These are phyloP conservation scores for Xylaria multiplex DNA, from an alignment of 2,329 filamentous ascomycete genomes.

Conservation along the genomic window DNA sequence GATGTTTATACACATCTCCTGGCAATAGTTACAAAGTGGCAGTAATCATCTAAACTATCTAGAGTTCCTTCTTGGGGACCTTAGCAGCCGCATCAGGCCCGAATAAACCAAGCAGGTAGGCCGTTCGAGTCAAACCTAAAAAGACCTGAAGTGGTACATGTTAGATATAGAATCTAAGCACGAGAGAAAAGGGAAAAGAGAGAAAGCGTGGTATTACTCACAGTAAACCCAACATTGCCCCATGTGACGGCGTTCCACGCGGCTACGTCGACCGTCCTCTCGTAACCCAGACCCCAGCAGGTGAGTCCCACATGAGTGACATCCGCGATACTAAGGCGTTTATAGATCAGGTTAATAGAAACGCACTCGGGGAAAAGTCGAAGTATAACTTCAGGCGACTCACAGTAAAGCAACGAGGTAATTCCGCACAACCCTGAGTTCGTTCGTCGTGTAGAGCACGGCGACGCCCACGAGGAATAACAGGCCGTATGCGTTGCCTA, in stretches of 20 bases:
- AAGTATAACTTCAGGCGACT: constrained; percentile 40
- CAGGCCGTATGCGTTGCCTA: constrained; percentile 76
- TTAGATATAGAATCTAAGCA: constrained; percentile 1
- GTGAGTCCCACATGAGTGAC: constrained; percentile 74
- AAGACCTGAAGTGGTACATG: constrained; percentile 39
- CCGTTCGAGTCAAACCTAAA: constrained; percentile 48
- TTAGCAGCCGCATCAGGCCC: constrained; percentile 38
- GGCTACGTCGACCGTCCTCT: constrained; percentile 61
- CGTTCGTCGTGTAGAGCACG: constrained; percentile 71
- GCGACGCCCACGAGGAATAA: constrained; percentile 71
- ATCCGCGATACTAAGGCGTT: constrained; percentile 62
- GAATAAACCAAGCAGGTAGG: constrained; percentile 49
- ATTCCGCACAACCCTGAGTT: constrained; percentile 71
- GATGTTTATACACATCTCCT: background rate
- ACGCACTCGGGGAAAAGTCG: background rate
- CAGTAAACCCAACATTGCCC: constrained; percentile 76
- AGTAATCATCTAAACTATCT: constrained; percentile 3
- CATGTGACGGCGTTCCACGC: constrained; percentile 77
- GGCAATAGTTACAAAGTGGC: background rate
- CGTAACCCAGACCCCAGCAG: constrained; percentile 66
- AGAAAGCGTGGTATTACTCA: constrained; percentile 49
- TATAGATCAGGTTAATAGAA: background rate
- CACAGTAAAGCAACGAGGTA: constrained; percentile 72
- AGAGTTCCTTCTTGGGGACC: constrained; percentile 41
- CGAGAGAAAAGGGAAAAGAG: background rate